Conservation (phyloP, 306 rosid genomes). For the Glycine soja region DNA sequence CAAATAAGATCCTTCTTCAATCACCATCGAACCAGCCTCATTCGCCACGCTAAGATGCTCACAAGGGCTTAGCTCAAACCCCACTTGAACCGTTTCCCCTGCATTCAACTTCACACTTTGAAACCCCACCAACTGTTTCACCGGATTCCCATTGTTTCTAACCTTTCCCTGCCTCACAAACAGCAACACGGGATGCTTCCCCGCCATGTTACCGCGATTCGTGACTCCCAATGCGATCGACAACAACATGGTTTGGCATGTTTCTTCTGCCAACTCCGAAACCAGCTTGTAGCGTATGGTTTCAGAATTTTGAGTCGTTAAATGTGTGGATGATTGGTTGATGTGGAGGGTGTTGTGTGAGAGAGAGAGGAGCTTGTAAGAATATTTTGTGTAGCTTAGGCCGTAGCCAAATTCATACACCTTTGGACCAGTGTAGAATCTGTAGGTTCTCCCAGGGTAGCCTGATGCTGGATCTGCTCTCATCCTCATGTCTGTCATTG, state of each 20-base stretch:
- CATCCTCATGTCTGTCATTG: conserved; percentile 99
- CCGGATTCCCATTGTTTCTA: conserved; percentile 56
- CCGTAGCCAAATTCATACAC: conserved; percentile 87
- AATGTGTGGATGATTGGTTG: conserved; percentile 56
- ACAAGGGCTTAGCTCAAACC: conserved; percentile 72
- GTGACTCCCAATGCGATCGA: conserved; percentile 59
- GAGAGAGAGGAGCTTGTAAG: conserved; percentile 60
- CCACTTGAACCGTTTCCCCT: conserved; percentile 63
- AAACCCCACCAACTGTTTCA: conserved; percentile 78
- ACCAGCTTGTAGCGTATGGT: conserved; percentile 60
- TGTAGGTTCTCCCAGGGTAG: conserved; percentile 87
- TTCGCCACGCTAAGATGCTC: conserved; percentile 75
- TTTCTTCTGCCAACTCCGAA: conserved; percentile 57
- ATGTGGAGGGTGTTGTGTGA: conserved; percentile 58
- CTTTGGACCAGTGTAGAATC: conserved; percentile 76
- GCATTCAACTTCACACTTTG: conserved; percentile 61
- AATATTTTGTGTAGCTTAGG: conserved; percentile 80
- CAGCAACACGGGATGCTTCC: conserved; percentile 79
- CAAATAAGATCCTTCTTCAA: conserved; percentile 74
- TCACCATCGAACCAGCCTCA: conserved; percentile 69
- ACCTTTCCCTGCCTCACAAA: conserved; percentile 53
- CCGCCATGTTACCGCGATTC: conserved; percentile 71
- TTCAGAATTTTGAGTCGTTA: conserved; percentile 47
- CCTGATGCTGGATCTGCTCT: conserved; percentile 67
- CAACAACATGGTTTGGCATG: conserved; percentile 61